Base-by-base conservation (phyloP, 305 asterid genomes). In the Solanum aculeatissimum region DNA sequence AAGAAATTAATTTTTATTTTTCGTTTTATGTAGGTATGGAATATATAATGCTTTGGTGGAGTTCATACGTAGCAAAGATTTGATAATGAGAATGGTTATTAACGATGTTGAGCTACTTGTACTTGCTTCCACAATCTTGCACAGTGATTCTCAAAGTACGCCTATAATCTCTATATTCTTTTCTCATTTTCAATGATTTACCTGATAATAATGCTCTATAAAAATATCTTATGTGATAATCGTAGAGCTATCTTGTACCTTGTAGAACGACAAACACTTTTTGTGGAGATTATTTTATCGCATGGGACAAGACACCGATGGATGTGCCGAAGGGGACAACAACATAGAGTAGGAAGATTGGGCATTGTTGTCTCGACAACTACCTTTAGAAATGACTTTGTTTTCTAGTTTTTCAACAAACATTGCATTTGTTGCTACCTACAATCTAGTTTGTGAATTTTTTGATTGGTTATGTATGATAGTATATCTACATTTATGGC, bases 91-190 rank as follows among this genome's bases (percentile, higher is more conserved):
- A 85, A 66, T 9, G 51, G 87, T 79, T 60, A 90, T 89, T 16
- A 89, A 81, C 14, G 92, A 88, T 16, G 79, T 88, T 15, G 95
- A 92, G 88, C 89, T 93, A 70, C 58, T 93, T 78, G 87, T 92
- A 45, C 88, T 93, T 79, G 65, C 92, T 15, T 93, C 96, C 70
- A 87, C 85, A 60, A 86, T 80, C 84, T 87, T 93, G 85, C 88
- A 86, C 19, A 47, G 11, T 47, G 81, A 90, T 86, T 84, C 89
- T 85, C 95, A 91, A 82, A 27, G 97, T 92, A 79, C 87, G 92
- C 7, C 66, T 82, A 55, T 19, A 21, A 29, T 83, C 47, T 63
- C 53, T 87, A 32, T 47, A 69, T 58, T 29, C 82, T n/a, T 63
- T 18, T 16, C 40, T 77, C 79, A 9, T 42, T 89, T 45, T 29